phyloP scores from a whole-genome alignment of 78 protist genomes.

The Isochrysis galbana region DNA sequence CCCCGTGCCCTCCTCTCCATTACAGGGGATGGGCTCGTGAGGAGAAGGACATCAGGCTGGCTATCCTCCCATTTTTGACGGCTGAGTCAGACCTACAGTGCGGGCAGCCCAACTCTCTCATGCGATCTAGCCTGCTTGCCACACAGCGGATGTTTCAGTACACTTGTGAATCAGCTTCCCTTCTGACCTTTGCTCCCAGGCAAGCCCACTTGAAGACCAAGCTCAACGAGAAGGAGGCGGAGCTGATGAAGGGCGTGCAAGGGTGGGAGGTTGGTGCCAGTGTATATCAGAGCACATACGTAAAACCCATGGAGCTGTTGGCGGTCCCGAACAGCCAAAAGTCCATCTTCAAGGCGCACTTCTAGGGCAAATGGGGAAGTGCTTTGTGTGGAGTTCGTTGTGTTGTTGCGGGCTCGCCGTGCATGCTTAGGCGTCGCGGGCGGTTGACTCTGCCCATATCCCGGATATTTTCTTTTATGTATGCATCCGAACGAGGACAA shows the following conservation, averaged over 20 bases:
- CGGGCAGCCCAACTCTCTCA: too few species aligned
- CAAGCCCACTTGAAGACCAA: not conserved
- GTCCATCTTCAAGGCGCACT: not conserved
- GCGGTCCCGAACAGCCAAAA: not conserved
- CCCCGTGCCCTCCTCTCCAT: not conserved
- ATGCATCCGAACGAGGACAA: too few species aligned
- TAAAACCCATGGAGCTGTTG: not conserved
- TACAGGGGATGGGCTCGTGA: not conserved
- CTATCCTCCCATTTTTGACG: not conserved
- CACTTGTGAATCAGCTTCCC: not conserved
- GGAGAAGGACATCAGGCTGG: not conserved
- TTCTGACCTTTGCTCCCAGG: not conserved
- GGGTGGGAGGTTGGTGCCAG: not conserved
- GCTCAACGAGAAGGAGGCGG: not conserved
- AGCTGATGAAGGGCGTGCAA: not conserved
- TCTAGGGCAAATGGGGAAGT: too few species aligned
- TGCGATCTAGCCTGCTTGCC: too few species aligned
- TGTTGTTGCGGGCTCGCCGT: too few species aligned
- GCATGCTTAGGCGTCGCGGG: too few species aligned
- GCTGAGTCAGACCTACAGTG: not conserved
- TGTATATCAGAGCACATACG: not conserved
- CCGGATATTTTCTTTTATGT: too few species aligned
- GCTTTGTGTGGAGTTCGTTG: too few species aligned
- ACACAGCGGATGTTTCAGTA: too few species aligned
- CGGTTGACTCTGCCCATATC: too few species aligned